phyloP scores from a whole-genome alignment of 139 green algal genomes.

The Dunaliella primolecta region DNA sequence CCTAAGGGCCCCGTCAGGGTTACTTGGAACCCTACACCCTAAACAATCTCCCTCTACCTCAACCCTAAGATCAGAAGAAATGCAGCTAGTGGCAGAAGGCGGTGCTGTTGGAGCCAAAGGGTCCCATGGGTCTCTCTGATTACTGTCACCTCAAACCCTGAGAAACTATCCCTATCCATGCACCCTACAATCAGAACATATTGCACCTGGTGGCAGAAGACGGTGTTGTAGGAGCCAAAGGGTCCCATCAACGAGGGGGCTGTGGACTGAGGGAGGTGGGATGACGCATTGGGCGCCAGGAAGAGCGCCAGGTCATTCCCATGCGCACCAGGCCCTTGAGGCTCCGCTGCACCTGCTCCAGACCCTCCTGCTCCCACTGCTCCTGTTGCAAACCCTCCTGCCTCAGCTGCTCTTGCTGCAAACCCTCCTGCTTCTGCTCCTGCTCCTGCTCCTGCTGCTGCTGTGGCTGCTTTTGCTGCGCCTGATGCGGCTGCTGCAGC shows the following conservation, averaged over 20 bases:
- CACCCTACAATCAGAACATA: too few relatives aligned
- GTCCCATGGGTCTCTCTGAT: too few relatives aligned
- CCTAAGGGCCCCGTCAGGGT: too few relatives aligned
- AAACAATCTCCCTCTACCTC: too few relatives aligned
- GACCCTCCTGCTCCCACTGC: not conserved
- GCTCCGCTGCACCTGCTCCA: not conserved
- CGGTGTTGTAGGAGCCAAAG: constrained; percentile 31
- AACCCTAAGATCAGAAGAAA: too few relatives aligned
- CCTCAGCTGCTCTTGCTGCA: not conserved
- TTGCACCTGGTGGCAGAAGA: constrained; percentile 41
- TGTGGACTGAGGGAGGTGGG: not conserved
- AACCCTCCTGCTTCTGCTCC: not conserved
- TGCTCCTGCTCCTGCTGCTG: not conserved
- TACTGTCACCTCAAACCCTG: too few relatives aligned
- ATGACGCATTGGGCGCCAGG: not conserved
- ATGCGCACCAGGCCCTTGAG: not conserved
- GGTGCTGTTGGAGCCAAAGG: too few relatives aligned
- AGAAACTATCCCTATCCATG: too few relatives aligned
- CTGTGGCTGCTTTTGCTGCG: not conserved
- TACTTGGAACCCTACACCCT: too few relatives aligned
- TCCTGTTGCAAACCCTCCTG: not conserved
- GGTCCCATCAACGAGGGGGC: not conserved
- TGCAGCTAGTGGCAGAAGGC: too few relatives aligned
- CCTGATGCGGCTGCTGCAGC: not conserved
- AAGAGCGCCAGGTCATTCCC: not conserved